Percentiles rank a stretch among this genome's conserved stretches.
phyloP scores from a whole-genome alignment of 129 eudicot genomes.

The Solidago caesia region DNA sequence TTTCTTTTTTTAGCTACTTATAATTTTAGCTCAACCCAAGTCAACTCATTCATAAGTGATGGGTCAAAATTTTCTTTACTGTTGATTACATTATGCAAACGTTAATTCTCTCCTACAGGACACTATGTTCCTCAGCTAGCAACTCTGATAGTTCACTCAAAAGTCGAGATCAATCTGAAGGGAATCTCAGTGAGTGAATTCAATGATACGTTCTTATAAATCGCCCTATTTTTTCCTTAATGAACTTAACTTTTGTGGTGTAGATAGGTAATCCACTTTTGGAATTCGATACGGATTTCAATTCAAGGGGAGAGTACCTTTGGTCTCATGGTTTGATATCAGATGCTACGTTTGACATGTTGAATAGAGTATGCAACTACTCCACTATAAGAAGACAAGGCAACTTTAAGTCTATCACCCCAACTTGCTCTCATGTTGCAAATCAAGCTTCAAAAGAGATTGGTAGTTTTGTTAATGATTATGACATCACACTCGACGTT shows the following conservation, averaged over 20 bases:
- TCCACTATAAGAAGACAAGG: conserved; percentile 67
- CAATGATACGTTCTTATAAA: background rate
- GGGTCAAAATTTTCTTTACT: background rate
- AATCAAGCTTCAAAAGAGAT: conserved; percentile 51
- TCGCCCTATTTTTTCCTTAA: conserved; percentile 2
- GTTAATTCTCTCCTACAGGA: conserved; percentile 39
- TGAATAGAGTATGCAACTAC: conserved; percentile 57
- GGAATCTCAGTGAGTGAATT: conserved; percentile 76
- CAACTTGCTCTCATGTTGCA: conserved; percentile 49
- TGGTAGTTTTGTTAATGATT: conserved; percentile 54
- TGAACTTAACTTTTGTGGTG: conserved; percentile 20
- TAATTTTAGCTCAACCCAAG: background rate
- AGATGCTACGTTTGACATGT: conserved; percentile 51
- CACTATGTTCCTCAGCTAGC: conserved; percentile 96
- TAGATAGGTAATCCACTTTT: conserved; percentile 92
- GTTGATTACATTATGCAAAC: background rate
- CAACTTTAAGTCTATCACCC: conserved; percentile 32
- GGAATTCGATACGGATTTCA: conserved; percentile 77
- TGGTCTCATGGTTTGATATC: conserved; percentile 98
- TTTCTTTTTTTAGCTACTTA: background rate
- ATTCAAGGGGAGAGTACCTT: conserved; percentile 62
- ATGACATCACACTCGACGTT: conserved; percentile 77
- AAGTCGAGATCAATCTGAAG: conserved; percentile 64
- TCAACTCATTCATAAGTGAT: background rate
- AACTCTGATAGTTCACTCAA: conserved; percentile 51